phyloP scores from a whole-genome alignment of 2,329 filamentous ascomycete species.

The Calonectria multiphialidica region DNA sequence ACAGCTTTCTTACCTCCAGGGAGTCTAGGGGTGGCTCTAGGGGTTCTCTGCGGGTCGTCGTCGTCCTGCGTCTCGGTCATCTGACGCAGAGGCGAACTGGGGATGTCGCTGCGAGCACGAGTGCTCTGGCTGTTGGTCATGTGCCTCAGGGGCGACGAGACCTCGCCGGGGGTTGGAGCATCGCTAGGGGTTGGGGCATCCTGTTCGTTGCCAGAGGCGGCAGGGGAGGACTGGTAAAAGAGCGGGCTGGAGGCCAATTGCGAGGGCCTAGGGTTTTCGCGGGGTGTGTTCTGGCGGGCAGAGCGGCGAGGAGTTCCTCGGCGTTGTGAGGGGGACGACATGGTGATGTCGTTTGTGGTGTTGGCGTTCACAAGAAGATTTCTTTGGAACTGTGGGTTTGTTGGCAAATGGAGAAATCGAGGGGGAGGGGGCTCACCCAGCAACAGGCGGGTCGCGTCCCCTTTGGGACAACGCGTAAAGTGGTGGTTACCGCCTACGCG shows the following conservation, averaged over 20 bases:
- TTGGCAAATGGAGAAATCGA: conserved; percentile 41
- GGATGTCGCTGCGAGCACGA: conserved; percentile 48
- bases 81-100: conserved; percentile 72
- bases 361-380: conserved; percentile 25
- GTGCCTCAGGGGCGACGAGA: conserved; percentile 68
- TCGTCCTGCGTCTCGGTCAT: conserved; percentile 69
- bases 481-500: conserved; percentile 42
- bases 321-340: conserved; percentile 61
- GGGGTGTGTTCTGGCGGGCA: conserved; percentile 60
- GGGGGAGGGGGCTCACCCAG: conserved; percentile 39
- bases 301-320: conserved; percentile 57
- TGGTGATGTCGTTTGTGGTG: conserved; percentile 37
- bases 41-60: conserved; percentile 73
- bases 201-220: conserved; percentile 41
- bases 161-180: conserved; percentile 48
- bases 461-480: conserved; percentile 54
- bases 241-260: conserved; percentile 83
- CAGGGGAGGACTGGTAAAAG: conserved; percentile 72
- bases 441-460: conserved; percentile 42
- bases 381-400: conserved; percentile 34
- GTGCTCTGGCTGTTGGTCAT: conserved; percentile 70
- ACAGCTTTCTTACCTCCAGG: conserved; percentile 69
- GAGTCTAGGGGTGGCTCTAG: conserved; percentile 71
- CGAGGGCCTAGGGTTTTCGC: conserved; percentile 55
- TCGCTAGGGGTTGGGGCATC: conserved; percentile 48